Percentiles rank a stretch among this genome's conserved stretches.
Conservation (phyloP, 345 rosid species). For the Populus tremula region DNA sequence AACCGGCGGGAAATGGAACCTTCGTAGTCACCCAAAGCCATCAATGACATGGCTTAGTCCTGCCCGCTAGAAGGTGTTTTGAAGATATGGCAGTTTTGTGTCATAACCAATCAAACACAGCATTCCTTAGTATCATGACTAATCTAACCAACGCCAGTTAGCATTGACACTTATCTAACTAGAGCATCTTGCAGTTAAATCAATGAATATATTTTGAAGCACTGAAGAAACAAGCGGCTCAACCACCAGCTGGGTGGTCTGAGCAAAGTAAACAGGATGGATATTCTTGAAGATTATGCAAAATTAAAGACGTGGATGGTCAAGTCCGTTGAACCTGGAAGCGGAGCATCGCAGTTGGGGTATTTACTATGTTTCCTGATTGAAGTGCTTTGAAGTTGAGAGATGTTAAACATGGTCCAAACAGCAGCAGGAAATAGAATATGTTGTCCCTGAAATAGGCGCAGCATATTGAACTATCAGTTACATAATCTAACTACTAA, state of each 20-base stretch:
- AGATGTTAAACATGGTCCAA: not conserved
- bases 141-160: not conserved
- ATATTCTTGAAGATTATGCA: not conserved
- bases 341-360: not conserved
- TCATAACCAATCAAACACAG: not conserved
- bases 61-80: not conserved
- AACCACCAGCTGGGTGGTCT: not conserved
- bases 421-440: slow-evolving; percentile 7
- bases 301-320: too few relatives aligned
- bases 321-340: not conserved
- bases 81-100: not conserved
- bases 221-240: too few relatives aligned
- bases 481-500: not conserved
- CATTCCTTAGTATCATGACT: not conserved
- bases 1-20: not conserved
- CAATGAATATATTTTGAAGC: too few relatives aligned
- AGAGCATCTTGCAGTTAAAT: not conserved
- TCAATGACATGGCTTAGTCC: too few relatives aligned
- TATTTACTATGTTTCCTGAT: not conserved
- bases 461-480: not conserved
- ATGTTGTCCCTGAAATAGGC: not conserved
- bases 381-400: not conserved
- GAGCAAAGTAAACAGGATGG: not conserved
- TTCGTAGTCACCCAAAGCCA: too few relatives aligned
- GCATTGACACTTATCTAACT: not conserved